These are phyloP conservation scores for Russula sp. DNA, from an alignment of 768 basidiomycete genomes.

Conservation along the genomic window DNA sequence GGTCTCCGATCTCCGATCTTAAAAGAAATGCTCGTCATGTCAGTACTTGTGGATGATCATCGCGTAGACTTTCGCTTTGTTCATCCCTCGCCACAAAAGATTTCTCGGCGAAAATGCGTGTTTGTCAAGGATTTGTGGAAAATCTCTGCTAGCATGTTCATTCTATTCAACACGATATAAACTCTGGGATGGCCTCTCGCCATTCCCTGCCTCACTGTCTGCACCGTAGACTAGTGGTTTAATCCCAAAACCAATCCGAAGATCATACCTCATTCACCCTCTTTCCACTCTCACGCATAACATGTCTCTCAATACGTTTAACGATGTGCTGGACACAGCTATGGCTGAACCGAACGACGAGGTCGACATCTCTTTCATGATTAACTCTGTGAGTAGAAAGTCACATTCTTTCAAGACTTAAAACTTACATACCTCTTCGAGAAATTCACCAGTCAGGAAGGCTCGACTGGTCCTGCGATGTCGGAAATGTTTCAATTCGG, in stretches of 20 bases:
- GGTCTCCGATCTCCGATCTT: background rate
- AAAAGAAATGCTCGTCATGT: background rate
- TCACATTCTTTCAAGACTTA: background rate
- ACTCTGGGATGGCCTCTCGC: background rate
- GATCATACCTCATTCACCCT: too few relatives aligned
- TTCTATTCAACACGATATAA: slow-evolving; percentile 1
- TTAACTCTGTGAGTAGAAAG: slow-evolving; percentile 10
- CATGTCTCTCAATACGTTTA: background rate
- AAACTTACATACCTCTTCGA: background rate
- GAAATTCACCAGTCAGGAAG: background rate
- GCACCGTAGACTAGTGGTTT: slow-evolving; percentile 14
- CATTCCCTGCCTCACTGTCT: background rate
- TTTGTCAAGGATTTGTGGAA: slow-evolving; percentile 10
- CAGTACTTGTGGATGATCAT: background rate
- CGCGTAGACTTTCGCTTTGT: background rate
- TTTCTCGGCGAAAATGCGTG: background rate
- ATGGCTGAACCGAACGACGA: background rate
- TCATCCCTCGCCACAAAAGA: background rate
- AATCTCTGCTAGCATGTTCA: background rate
- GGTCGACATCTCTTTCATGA: background rate
- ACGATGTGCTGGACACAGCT: background rate
- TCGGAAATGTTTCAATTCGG: background rate
- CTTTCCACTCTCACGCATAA: background rate
- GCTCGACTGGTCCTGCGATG: background rate
- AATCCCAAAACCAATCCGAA: background rate